phyloP scores from a whole-genome alignment of 495 filamentous ascomycete species.

The Podospora pseudopauciseta region DNA sequence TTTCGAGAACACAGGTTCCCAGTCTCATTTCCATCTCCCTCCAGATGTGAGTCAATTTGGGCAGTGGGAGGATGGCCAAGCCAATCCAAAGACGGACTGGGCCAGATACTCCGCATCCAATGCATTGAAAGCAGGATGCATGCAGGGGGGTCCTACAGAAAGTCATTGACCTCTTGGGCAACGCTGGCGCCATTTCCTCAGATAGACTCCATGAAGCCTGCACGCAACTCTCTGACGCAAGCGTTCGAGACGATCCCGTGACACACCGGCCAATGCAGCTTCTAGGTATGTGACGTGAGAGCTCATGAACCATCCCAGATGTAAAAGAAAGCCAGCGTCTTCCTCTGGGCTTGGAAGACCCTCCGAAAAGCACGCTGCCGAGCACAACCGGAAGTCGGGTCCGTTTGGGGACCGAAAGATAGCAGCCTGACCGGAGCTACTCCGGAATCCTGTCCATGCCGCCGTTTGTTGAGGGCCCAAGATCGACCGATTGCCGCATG shows the following conservation, averaged over 20 bases:
- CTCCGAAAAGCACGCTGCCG: background rate
- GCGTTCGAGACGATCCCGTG: slow-evolving; percentile 22
- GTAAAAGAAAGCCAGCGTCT: background rate
- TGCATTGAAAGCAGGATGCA: slow-evolving; percentile 30
- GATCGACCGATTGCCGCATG: background rate
- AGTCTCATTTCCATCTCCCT: background rate
- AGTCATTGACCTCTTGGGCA: slow-evolving; percentile 15
- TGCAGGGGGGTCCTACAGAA: slow-evolving; percentile 29
- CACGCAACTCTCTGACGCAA: slow-evolving; percentile 20
- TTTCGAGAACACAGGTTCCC: background rate
- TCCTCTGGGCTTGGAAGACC: background rate
- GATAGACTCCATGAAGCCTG: slow-evolving; percentile 13
- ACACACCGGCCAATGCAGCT: slow-evolving; percentile 15
- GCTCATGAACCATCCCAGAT: background rate
- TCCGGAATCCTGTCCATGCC: background rate
- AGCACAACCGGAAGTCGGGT: background rate
- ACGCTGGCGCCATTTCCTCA: slow-evolving; percentile 8
- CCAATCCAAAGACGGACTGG: slow-evolving; percentile 14
- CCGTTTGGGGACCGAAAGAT: background rate
- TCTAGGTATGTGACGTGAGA: slow-evolving; percentile 4
- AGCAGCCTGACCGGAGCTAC: background rate
- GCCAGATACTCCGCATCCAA: slow-evolving; percentile 25
- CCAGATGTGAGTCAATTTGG: slow-evolving; percentile 18
- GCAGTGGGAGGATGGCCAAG: slow-evolving; percentile 5
- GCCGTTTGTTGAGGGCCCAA: background rate